Evolutionary conservation across 306 rosid genomes (phyloP).

Genomic region (Fragaria ananassa): DNA sequence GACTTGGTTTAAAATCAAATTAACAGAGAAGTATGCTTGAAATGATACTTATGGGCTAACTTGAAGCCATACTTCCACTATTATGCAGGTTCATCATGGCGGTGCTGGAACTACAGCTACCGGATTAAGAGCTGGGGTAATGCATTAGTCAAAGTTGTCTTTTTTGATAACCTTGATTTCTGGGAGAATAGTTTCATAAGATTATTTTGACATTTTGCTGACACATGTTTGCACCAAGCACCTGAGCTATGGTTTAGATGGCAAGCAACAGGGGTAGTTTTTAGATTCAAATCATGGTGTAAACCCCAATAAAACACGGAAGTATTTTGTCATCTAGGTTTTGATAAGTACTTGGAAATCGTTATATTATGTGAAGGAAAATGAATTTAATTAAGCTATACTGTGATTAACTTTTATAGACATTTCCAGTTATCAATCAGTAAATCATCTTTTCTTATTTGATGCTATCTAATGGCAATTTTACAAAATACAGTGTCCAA

Average conservation of each 20-base stretch:
- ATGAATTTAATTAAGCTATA: background rate
- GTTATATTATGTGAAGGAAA: background rate
- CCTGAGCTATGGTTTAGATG: background rate
- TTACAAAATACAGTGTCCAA: slow-evolving; percentile 69
- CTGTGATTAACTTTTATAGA: background rate
- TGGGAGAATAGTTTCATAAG: background rate
- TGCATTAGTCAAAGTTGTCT: slow-evolving; percentile 16
- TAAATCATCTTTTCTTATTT: slow-evolving; percentile 3
- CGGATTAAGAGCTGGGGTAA: slow-evolving; percentile 94
- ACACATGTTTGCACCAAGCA: background rate
- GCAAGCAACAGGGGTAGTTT: background rate
- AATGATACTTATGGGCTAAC: background rate
- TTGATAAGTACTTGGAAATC: background rate
- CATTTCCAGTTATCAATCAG: slow-evolving; percentile 1
- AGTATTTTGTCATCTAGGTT: background rate
- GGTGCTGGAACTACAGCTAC: slow-evolving; percentile 99
- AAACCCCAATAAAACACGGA: background rate
- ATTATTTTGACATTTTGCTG: background rate
- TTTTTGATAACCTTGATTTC: slow-evolving; percentile 10
- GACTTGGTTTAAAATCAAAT: background rate
- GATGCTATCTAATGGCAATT: slow-evolving; percentile 20
- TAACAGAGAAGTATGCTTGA: background rate
- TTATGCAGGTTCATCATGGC: slow-evolving; percentile 93
- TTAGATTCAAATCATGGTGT: background rate
- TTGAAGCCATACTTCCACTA: background rate